These are phyloP conservation scores for Cornus controversa DNA, from an alignment of 148 eudicot genomes.

Conservation along the genomic window DNA sequence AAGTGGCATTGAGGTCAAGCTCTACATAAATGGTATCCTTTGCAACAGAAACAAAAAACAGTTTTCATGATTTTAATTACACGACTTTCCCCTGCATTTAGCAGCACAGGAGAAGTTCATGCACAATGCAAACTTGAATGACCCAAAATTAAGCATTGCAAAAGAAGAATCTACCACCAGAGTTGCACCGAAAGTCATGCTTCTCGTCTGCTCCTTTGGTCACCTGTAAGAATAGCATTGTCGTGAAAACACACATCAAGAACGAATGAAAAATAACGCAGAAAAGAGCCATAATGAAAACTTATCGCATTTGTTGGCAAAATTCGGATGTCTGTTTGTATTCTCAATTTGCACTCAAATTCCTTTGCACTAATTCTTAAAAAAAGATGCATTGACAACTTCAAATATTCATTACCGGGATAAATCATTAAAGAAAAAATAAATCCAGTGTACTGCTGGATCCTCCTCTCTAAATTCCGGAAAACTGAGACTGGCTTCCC, in stretches of 20 bases:
- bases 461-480: no score
- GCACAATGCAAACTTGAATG: neutral
- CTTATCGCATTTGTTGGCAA: neutral
- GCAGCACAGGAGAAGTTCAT: neutral
- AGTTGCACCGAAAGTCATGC: neutral
- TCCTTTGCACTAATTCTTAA: no score
- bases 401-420: no score
- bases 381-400: no score
- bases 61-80: neutral
- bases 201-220: neutral
- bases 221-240: neutral
- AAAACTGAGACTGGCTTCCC: no score
- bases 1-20: no score
- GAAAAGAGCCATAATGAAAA: neutral
- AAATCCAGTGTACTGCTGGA: no score
- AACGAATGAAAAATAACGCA: neutral
- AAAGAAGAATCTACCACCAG: neutral
- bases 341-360: neutral
- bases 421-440: no score
- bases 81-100: neutral
- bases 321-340: no score
- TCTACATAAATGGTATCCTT: no score
- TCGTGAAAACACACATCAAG: neutral
- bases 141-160: neutral
- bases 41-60: neutral